phyloP scores from a whole-genome alignment of 2,329 filamentous ascomycete species.

The Paecilomyces formosus region DNA sequence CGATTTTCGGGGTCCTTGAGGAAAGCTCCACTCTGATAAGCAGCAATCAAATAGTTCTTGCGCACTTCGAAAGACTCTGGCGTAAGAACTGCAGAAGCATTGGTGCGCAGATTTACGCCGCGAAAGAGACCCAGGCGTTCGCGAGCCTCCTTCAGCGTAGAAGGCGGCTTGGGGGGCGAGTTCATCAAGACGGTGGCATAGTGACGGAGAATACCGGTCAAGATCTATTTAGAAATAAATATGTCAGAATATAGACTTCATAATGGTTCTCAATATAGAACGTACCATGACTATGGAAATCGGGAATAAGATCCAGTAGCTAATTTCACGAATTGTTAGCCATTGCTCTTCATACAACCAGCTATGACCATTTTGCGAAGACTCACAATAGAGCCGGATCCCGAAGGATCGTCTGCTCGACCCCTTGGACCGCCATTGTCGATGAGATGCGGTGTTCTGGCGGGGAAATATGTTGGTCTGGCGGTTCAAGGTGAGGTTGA shows the following conservation, averaged over 20 bases:
- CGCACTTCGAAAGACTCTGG: constrained; percentile 69
- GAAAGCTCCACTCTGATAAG: constrained; percentile 78
- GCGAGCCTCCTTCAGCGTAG: constrained; percentile 54
- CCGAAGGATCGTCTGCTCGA: constrained; percentile 91
- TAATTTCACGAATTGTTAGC: constrained; percentile 31
- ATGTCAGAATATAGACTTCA: neutral
- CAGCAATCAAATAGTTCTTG: constrained; percentile 71
- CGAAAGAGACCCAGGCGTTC: constrained; percentile 81
- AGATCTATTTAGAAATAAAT: constrained; percentile 47
- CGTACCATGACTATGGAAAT: constrained; percentile 93
- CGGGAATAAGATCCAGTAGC: constrained; percentile 97
- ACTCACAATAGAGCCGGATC: constrained; percentile 96
- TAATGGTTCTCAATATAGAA: neutral
- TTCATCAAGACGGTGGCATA: constrained; percentile 92
- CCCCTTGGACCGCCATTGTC: constrained; percentile 68
- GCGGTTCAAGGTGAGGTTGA: constrained; percentile 11
- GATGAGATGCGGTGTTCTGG: constrained; percentile 2
- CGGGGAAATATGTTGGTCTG: neutral
- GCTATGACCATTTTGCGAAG: neutral
- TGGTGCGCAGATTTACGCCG: constrained; percentile 74
- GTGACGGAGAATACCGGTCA: constrained; percentile 92
- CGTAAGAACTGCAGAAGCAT: constrained; percentile 74
- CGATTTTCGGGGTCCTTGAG: constrained; percentile 81
- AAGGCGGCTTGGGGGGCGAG: constrained; percentile 68
- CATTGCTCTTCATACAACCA: constrained; percentile 7